A percentile compares a stretch with the other conserved stretches of the same genome.
Conservation (phyloP, 1,139 yeast genomes). For the Sugiyamaella sp. region DNA sequence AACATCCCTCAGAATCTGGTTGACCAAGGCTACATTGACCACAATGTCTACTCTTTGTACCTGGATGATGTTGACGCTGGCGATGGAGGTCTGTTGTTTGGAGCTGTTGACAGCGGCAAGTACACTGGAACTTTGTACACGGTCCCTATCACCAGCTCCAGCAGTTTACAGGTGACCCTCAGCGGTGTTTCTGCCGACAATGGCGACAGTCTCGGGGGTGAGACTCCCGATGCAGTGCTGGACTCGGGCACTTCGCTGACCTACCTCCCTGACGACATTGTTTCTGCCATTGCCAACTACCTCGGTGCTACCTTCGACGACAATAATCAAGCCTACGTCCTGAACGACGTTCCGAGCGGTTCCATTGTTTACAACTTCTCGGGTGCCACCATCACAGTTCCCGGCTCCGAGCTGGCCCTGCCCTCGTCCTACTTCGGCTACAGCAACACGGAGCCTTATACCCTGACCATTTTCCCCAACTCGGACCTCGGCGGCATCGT, state of each 20-base stretch:
- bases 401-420: conserved; percentile 30
- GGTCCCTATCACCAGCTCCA: conserved; percentile 31
- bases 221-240: conserved; percentile 31
- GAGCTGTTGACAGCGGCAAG: conserved; percentile 59
- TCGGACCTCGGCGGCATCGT: conserved; percentile 32
- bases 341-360: conserved; percentile 25
- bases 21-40: conserved; percentile 50
- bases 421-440: neutral
- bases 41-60: conserved; percentile 55
- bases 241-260: conserved; percentile 41
- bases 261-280: conserved; percentile 33
- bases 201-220: neutral
- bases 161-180: conserved; percentile 17
- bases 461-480: conserved; percentile 30
- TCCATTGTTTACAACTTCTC: conserved; percentile 29
- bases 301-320: conserved; percentile 30
- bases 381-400: conserved; percentile 37
- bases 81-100: conserved; percentile 56
- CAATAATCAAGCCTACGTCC: conserved; percentile 25
- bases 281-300: conserved; percentile 29
- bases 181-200: conserved; percentile 11
- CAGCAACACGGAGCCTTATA: conserved; percentile 21
- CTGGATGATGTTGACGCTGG: conserved; percentile 47
- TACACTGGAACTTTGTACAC: conserved; percentile 50
- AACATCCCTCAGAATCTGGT: conserved; percentile 54